Evolutionary conservation across 1,139 yeast genomes (phyloP), one percentile per base, ranked within the genome.

Genomic region (Geotrichum citri-aurantii): DNA sequence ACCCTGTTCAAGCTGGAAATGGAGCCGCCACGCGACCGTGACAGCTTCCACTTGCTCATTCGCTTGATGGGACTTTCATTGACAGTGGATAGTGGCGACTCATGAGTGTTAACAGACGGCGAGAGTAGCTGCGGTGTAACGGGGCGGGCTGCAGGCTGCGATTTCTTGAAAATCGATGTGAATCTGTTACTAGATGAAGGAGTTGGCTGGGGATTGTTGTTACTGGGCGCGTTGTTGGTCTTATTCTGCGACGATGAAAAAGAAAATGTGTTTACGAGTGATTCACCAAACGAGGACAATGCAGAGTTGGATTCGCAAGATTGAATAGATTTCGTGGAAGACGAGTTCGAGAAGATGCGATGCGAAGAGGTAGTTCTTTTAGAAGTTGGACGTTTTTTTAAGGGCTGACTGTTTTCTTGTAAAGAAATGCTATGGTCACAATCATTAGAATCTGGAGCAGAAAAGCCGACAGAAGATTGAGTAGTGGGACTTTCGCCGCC

Each of bases 1-100:
- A 21, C 31, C 14, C 59, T 47, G 33, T n/a, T 19, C 8, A 56
- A 51, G 24, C 59, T 56, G 10, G 59, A 51, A 27, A 50, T 23
- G 3, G 59, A 56, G 3, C 59, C 59, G 14, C 50, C 51, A 26
- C 59, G 48, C 29, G 52, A 44, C 11, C 59, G 26, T 3, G 42
- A 40, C 12, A 52, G 21, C 27, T 52, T 56, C 55, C 55, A 56
- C 26, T 37, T 52, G 46, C 55, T 44, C 7, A 23, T 14, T 19
- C 37, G 48, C 40, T 50, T 56, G 17, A 24, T 24, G 17, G 52
- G 47, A 23, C 40, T 19, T 4, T 21, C 42, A 26, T 26, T 14
- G 31, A 31, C 5, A n/a, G 40, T 4, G 27, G 14, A 46, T 19
- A 19, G 37, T 4, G n/a, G 48, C 4, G n/a, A 29, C 21, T 12